Evolutionary conservation across 2,329 filamentous ascomycete genomes (phyloP).

Genomic region (Penicillium verrucosum): DNA sequence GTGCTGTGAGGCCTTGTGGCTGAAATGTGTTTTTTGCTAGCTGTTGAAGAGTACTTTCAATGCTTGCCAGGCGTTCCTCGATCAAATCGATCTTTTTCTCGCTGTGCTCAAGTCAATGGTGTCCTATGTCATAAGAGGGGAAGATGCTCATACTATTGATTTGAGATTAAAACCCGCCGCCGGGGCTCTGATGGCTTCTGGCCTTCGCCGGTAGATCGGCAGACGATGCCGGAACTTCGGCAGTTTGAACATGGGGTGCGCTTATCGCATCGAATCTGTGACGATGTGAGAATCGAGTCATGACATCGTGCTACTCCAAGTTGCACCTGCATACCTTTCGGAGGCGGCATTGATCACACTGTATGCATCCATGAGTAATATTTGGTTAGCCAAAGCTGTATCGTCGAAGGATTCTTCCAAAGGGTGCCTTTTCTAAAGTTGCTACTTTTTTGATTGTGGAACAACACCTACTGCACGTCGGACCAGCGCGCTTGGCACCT

Average conservation of each 20-base stretch:
- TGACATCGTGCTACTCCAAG: neutral
- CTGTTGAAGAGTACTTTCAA: conserved; percentile 40
- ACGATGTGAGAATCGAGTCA: neutral
- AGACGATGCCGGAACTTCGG: conserved; percentile 35
- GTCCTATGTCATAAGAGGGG: neutral
- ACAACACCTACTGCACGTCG: conserved; percentile 32
- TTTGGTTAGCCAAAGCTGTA: neutral
- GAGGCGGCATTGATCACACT: conserved; percentile 37
- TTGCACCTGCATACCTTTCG: conserved; percentile 27
- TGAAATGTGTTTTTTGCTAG: conserved; percentile 16
- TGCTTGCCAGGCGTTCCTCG: conserved; percentile 49
- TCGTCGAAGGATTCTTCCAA: neutral
- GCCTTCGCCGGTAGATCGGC: conserved; percentile 38
- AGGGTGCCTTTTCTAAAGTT: neutral
- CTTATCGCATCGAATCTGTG: conserved; percentile 44
- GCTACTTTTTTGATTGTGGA: neutral
- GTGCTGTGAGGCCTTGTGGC: neutral
- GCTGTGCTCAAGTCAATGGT: conserved; percentile 27
- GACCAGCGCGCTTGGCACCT: conserved; percentile 15
- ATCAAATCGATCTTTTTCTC: conserved; percentile 55
- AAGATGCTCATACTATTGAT: conserved; percentile 37
- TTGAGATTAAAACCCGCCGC: conserved; percentile 42
- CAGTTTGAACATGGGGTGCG: conserved; percentile 43
- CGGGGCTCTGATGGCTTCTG: conserved; percentile 37
- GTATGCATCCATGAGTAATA: neutral